phyloP scores from a whole-genome alignment of 768 basidiomycete species.

The Lentinus tigrinus region DNA sequence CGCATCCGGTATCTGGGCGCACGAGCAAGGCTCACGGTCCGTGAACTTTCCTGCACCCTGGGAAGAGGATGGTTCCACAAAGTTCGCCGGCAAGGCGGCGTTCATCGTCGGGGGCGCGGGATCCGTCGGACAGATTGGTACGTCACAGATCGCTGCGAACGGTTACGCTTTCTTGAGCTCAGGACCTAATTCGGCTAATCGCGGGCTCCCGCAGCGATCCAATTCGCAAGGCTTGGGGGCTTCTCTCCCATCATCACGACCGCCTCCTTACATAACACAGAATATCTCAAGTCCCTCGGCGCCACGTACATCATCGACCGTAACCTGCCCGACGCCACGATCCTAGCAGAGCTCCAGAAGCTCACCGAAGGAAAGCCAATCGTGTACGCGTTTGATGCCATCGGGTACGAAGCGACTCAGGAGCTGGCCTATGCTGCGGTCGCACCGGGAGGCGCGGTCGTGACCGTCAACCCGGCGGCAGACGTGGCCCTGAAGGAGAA shows the following conservation, averaged over 20 bases:
- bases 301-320: slow-evolving; percentile 28
- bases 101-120: slow-evolving; percentile 21
- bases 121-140: slow-evolving; percentile 23
- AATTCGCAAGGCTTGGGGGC: slow-evolving; percentile 22
- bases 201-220: slow-evolving; percentile 20
- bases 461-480: slow-evolving; percentile 17
- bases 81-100: slow-evolving; percentile 17
- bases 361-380: slow-evolving; percentile 4
- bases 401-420: slow-evolving; percentile 39
- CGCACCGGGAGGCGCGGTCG: slow-evolving; percentile 36
- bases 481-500: neutral
- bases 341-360: slow-evolving; percentile 2
- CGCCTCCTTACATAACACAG: slow-evolving; percentile 19
- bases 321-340: neutral
- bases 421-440: slow-evolving; percentile 36
- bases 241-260: slow-evolving; percentile 26
- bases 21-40: neutral
- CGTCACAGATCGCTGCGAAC: neutral
- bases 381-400: slow-evolving; percentile 29
- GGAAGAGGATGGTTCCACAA: slow-evolving; percentile 10
- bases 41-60: slow-evolving; percentile 17
- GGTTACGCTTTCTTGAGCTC: too few species aligned
- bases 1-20: slow-evolving; percentile 26
- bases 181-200: too few species aligned
- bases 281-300: slow-evolving; percentile 20